These are phyloP conservation scores for Pseudogymnoascus verrucosus DNA, from an alignment of 2,329 filamentous ascomycete species.

Conservation along the genomic window DNA sequence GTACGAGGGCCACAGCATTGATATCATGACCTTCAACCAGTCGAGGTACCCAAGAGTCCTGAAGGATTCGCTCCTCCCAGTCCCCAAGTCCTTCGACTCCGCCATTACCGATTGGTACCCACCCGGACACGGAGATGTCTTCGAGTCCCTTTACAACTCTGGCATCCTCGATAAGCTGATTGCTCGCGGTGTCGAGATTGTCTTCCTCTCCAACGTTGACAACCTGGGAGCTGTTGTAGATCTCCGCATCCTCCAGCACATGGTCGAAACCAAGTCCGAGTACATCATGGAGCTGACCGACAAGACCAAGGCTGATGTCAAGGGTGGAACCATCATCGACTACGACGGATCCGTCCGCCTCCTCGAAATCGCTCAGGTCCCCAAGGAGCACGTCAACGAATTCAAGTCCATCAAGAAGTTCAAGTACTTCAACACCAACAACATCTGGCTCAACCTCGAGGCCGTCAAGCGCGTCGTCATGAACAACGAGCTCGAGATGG, in stretches of 20 bases:
- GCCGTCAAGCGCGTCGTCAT: slow-evolving; percentile 98
- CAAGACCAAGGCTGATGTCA: slow-evolving; percentile 99
- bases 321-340: slow-evolving; percentile 99
- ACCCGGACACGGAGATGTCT: slow-evolving; percentile 97
- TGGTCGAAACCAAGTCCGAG: slow-evolving; percentile 93
- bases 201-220: slow-evolving; percentile 98
- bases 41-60: slow-evolving; percentile 95
- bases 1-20: slow-evolving; percentile 99
- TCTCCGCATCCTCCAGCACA: slow-evolving; percentile 96
- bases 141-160: slow-evolving; percentile 99
- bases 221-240: slow-evolving; percentile 97
- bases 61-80: slow-evolving; percentile 96
- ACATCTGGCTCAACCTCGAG: slow-evolving; percentile 98
- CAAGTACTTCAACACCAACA: slow-evolving; percentile 99
- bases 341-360: slow-evolving; percentile 95
- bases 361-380: slow-evolving; percentile 96
- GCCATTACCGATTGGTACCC: slow-evolving; percentile 97
- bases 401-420: slow-evolving; percentile 99
- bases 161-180: slow-evolving; percentile 95
- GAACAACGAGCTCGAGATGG: slow-evolving; percentile 97
- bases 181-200: slow-evolving; percentile 88
- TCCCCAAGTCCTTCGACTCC: slow-evolving; percentile 81
- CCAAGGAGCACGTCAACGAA: slow-evolving; percentile 99
- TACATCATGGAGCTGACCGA: slow-evolving; percentile 99
- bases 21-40: slow-evolving; percentile 99